Evolutionary conservation across 768 basidiomycete species (phyloP).

Genomic region (Scleroderma bovista): DNA sequence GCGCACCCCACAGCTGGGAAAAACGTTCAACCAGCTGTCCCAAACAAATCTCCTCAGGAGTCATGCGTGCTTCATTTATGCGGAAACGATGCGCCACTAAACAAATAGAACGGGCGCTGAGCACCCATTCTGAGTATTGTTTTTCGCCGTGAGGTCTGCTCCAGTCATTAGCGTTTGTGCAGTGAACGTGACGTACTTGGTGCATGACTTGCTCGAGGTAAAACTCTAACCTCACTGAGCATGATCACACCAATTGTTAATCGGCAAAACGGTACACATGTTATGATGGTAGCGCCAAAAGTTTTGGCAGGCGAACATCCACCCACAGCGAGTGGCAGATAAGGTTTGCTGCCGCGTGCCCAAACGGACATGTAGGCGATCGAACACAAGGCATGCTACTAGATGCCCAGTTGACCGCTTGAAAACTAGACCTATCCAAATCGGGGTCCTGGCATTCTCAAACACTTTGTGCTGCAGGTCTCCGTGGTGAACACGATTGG

Average conservation of each 20-base stretch:
- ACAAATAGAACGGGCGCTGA: background rate
- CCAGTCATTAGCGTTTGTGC: slow-evolving; percentile 3
- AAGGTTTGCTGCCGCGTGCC: slow-evolving; percentile 1
- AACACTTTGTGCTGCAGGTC: background rate
- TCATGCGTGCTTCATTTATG: background rate
- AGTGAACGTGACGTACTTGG: slow-evolving; percentile 26
- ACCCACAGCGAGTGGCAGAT: background rate
- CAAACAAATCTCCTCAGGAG: background rate
- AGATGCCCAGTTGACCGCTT: background rate
- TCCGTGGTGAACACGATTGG: background rate
- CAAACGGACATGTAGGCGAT: slow-evolving; percentile 6
- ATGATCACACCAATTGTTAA: slow-evolving; percentile 8
- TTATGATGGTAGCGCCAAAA: background rate
- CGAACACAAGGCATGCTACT: background rate
- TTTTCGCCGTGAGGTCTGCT: background rate
- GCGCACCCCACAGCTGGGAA: background rate
- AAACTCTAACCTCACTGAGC: slow-evolving; percentile 17
- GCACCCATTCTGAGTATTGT: background rate
- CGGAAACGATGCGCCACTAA: background rate
- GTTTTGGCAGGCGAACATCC: background rate
- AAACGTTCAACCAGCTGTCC: background rate
- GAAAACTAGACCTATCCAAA: background rate
- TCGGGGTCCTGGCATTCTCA: background rate
- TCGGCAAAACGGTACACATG: slow-evolving; percentile 6
- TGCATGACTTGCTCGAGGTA: slow-evolving; percentile 15